Conservation (phyloP, 2,329 filamentous ascomycete genomes). For the Apiospora saccharicola region DNA sequence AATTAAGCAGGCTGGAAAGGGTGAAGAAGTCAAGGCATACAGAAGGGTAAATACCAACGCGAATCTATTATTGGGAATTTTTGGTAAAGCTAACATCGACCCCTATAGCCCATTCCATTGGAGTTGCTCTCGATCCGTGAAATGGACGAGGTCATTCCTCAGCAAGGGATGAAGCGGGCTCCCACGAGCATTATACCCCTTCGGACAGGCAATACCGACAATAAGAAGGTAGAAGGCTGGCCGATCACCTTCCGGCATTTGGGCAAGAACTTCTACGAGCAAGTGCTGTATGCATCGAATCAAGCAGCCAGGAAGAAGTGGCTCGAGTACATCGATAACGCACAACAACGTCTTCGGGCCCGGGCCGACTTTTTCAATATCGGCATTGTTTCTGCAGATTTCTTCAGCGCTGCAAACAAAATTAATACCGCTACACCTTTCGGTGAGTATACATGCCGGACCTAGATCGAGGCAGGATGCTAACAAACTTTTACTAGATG, state of each 20-base stretch:
- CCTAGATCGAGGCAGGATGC: not conserved
- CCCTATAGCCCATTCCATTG: conserved; percentile 80
- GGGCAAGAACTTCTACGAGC: conserved; percentile 93
- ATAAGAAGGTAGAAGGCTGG: conserved; percentile 73
- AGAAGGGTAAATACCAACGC: conserved; percentile 62
- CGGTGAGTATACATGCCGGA: conserved; percentile 60
- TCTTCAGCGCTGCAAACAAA: conserved; percentile 73
- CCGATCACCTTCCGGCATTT: conserved; percentile 97
- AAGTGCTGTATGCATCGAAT: conserved; percentile 86
- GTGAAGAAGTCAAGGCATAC: conserved; percentile 94
- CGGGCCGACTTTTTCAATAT: conserved; percentile 92
- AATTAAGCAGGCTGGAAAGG: conserved; percentile 90
- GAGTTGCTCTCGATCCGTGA: conserved; percentile 93
- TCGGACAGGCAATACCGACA: conserved; percentile 57
- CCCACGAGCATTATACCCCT: conserved; percentile 80
- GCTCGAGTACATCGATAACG: conserved; percentile 92
- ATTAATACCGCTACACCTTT: conserved; percentile 96
- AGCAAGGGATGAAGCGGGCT: conserved; percentile 81
- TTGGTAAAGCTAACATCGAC: conserved; percentile 28
- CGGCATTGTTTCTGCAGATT: conserved; percentile 64
- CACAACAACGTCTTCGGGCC: conserved; percentile 85
- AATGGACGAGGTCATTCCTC: conserved; percentile 95
- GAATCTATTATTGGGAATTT: not conserved
- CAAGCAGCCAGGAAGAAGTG: conserved; percentile 91
- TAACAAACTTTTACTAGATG: conserved; percentile 64